Evolutionary conservation across 345 rosid species (phyloP).

Genomic region (Sonneratia caseolaris): DNA sequence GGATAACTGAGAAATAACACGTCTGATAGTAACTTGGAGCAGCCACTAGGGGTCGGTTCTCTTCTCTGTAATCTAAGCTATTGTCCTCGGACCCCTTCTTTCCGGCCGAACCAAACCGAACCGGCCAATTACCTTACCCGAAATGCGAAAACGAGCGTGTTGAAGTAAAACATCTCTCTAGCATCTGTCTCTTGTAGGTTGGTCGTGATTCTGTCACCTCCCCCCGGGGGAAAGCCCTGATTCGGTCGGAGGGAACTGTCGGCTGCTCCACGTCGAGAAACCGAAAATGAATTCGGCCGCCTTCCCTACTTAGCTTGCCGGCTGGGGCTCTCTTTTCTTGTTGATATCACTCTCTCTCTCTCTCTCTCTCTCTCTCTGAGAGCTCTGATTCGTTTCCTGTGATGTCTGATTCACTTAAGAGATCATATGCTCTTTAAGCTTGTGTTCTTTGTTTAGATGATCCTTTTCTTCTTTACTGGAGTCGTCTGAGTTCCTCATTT

Average conservation of each 20-base stretch:
- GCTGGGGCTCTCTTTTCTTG: background rate
- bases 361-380: background rate
- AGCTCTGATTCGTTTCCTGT: background rate
- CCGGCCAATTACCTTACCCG: no score
- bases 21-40: no score
- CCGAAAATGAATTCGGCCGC: conserved; percentile 8
- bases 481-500: background rate
- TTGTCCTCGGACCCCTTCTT: no score
- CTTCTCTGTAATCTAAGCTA: no score
- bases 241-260: background rate
- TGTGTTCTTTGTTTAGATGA: background rate
- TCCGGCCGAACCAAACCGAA: no score
- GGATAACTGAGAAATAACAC: no score
- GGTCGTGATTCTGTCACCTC: background rate
- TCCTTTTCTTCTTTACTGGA: background rate
- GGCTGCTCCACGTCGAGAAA: background rate
- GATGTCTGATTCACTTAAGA: background rate
- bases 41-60: no score
- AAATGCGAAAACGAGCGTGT: no score
- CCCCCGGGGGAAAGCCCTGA: background rate
- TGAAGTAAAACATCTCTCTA: no score
- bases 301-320: conserved; percentile 6
- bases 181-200: no score
- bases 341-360: background rate
- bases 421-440: background rate